A percentile compares a stretch with the other conserved stretches of the same genome.
These are phyloP conservation scores for Tetraselmis striata DNA, from an alignment of 139 green algal species.

Conservation along the genomic window DNA sequence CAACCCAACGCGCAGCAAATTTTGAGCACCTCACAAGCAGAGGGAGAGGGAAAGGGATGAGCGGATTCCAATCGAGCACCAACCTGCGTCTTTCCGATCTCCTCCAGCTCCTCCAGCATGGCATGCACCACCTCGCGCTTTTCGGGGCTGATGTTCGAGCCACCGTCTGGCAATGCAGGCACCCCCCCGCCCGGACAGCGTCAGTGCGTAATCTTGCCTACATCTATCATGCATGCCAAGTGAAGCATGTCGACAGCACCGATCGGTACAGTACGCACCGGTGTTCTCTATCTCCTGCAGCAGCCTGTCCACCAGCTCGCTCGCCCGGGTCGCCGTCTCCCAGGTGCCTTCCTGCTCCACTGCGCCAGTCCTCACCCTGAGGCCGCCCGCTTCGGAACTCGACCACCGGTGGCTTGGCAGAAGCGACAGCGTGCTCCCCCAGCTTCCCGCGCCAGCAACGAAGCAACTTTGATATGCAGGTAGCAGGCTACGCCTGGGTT, in stretches of 20 bases:
- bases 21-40: background rate
- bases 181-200: background rate
- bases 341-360: no score
- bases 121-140: constrained; percentile 22
- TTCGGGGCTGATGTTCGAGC: constrained; percentile 21
- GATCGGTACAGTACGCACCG: background rate
- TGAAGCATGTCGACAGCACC: background rate
- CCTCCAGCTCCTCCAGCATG: constrained; percentile 39
- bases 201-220: background rate
- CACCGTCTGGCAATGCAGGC: constrained; percentile 35
- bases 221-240: background rate
- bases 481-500: no score
- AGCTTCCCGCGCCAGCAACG: no score
- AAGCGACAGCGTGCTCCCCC: no score
- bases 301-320: background rate
- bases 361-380: no score
- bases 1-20: background rate
- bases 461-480: no score
- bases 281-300: background rate
- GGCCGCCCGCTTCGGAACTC: no score
- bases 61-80: no score
- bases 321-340: background rate
- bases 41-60: no score
- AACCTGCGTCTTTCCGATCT: constrained; percentile 13
- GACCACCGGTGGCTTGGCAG: no score